Evolutionary conservation across 1,284 basidiomycete genomes (phyloP).

Genomic region (Rhodotorula sp.): DNA sequence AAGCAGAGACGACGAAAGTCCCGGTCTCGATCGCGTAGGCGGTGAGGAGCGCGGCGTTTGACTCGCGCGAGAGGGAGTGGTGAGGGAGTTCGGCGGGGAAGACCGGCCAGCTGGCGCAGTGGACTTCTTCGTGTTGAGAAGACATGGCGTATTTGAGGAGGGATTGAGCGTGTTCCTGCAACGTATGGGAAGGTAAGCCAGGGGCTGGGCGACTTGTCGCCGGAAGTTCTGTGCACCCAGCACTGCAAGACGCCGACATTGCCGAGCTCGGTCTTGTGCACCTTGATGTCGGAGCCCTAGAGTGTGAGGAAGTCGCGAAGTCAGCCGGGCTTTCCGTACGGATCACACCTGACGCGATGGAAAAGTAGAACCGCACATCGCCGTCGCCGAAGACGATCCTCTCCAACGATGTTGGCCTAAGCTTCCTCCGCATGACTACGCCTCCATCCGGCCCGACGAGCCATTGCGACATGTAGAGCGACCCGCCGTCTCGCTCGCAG

Average conservation of each 20-base stretch:
- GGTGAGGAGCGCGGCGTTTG: slow-evolving; percentile 1
- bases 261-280: slow-evolving; percentile 16
- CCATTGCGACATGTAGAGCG: slow-evolving; percentile 19
- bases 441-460: background rate
- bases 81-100: slow-evolving; percentile 13
- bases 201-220: background rate
- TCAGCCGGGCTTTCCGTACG: background rate
- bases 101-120: slow-evolving; percentile 17
- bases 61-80: background rate
- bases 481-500: slow-evolving; percentile 17
- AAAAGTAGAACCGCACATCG: slow-evolving; percentile 1
- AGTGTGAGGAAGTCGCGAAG: too few species aligned
- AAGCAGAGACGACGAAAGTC: slow-evolving; percentile 16
- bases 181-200: background rate
- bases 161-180: slow-evolving; percentile 12
- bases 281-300: slow-evolving; percentile 15
- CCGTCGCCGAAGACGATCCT: slow-evolving; percentile 13
- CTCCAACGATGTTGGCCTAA: slow-evolving; percentile 13
- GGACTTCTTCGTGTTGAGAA: slow-evolving; percentile 12
- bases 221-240: slow-evolving; percentile 1
- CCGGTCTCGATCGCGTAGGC: slow-evolving; percentile 16
- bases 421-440: slow-evolving; percentile 8
- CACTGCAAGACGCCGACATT: slow-evolving; percentile 12
- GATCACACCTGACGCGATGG: background rate
- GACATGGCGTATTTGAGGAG: slow-evolving; percentile 12